phyloP scores from a whole-genome alignment of 2,329 filamentous ascomycete species.

The Exophiala sp. region DNA sequence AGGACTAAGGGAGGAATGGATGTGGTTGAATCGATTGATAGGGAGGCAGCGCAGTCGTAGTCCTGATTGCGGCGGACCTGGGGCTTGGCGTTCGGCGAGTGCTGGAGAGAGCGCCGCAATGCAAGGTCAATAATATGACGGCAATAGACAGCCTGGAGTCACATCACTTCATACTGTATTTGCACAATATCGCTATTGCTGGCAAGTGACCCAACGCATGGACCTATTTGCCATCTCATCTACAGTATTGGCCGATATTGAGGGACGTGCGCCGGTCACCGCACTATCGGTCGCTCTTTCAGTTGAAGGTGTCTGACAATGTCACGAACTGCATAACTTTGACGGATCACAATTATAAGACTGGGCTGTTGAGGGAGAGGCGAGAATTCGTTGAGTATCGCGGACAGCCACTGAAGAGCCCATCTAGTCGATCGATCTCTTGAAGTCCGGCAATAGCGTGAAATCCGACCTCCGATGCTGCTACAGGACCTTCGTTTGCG shows the following conservation, averaged over 20 bases:
- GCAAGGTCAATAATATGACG: too few relatives aligned
- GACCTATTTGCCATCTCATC: background rate
- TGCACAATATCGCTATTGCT: background rate
- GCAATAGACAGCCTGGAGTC: too few relatives aligned
- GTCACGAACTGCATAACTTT: too few relatives aligned
- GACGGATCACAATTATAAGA: too few relatives aligned
- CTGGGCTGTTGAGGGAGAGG: too few relatives aligned
- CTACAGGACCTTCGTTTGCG: too few relatives aligned
- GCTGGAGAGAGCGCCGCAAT: too few relatives aligned
- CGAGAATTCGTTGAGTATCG: too few relatives aligned
- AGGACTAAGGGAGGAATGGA: constrained; percentile 16
- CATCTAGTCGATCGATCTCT: background rate
- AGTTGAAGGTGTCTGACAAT: too few relatives aligned
- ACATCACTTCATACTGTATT: background rate
- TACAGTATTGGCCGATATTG: background rate
- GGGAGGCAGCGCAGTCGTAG: constrained; percentile 22
- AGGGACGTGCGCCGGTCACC: background rate
- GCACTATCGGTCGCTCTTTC: background rate
- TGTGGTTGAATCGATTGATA: constrained; percentile 17
- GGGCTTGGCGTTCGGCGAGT: constrained; percentile 4
- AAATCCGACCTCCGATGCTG: too few relatives aligned
- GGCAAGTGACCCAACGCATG: constrained; percentile 3
- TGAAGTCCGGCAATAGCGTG: too few relatives aligned
- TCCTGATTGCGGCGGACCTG: constrained; percentile 4
- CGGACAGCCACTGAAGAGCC: too few relatives aligned